phyloP scores from a whole-genome alignment of 1,139 yeast genomes.

The Magnusiomyces tetraspermus region DNA sequence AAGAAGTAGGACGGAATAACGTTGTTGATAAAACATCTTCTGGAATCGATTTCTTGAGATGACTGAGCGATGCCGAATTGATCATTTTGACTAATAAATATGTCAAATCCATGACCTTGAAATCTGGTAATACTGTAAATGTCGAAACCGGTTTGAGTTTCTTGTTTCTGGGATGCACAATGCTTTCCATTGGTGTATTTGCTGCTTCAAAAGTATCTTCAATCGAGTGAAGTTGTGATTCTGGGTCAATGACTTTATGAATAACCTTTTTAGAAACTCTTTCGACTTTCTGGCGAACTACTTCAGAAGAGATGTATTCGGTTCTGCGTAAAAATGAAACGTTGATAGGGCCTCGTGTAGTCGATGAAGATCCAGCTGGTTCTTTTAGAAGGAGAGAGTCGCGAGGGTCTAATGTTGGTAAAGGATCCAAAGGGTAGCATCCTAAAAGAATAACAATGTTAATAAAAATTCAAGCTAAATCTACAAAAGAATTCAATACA shows the following conservation, averaged over 20 bases:
- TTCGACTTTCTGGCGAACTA: conserved; percentile 20
- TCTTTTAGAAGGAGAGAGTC: conserved; percentile 74
- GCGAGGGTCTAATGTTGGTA: conserved; percentile 49
- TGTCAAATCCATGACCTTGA: conserved; percentile 55
- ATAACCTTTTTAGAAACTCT: not conserved
- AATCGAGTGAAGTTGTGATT: conserved; percentile 53
- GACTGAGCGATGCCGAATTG: conserved; percentile 39
- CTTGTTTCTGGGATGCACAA: conserved; percentile 73
- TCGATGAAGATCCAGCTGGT: conserved; percentile 45
- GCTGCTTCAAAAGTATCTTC: conserved; percentile 68
- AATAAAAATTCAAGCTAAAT: not conserved
- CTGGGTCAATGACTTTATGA: conserved; percentile 41
- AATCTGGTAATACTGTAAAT: conserved; percentile 82
- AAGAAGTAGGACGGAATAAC: conserved; percentile 63
- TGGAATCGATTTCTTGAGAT: conserved; percentile 35
- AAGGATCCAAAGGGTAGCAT: conserved; percentile 15
- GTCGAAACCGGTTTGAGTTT: conserved; percentile 64
- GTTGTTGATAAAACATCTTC: conserved; percentile 49
- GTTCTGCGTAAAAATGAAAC: conserved; percentile 90
- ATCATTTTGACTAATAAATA: not conserved
- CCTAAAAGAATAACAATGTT: conserved; percentile 11
- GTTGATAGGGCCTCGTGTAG: conserved; percentile 45
- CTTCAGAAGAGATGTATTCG: conserved; percentile 60
- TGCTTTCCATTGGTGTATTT: conserved; percentile 38
- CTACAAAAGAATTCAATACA: conserved; percentile 25